Evolutionary conservation across 805 yeast genomes (phyloP), one percentile per base, ranked within the genome.

Genomic region (Schwanniomyces pseudopolymorphus): DNA sequence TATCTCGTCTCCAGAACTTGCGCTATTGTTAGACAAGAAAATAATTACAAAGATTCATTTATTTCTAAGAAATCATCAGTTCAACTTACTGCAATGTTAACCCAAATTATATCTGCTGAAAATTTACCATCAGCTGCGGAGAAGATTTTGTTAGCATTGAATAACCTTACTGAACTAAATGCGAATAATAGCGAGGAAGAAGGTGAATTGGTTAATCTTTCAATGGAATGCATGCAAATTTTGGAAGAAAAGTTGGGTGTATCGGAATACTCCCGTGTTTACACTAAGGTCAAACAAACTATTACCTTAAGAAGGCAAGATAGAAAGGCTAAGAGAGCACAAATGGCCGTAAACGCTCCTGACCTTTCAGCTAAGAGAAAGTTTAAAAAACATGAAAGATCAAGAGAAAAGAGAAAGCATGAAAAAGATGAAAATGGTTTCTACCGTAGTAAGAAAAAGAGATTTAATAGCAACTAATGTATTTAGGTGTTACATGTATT

Each of bases 311-410:
- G 89, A 63, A 79, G 97, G 58, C 77, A 78, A 48, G 95, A 89
- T 41, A 81, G 97, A 66, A 82, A 77, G 60, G 78, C 87, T 0
- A 85, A 84, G 59, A 76, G 90, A 47, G 86, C 96, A 0, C 84
- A 86, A 48, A 68, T 89, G 60, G 86, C 89, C 2, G 74, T 91
- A 9, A 78, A 76, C 17, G 87, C 85, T 3, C 98, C 98, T 0
- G 96, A 86, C 13, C 67, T 79, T 36, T 84, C 89, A n/a, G 94
- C 96, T 1, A 79, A 77, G 53, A 80, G 87, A 64, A 88, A 86
- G 68, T 59, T 88, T 58, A 84, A 75, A 66, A 88, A 87, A 63
- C 95, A 91, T 68, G 81, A 76, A 33, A 79, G 84, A 56, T 77
- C 80, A 24, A 81, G 91, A 62, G 94, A 87, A 51, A 87, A 85